These are phyloP conservation scores for Tephrocybe sp. DNA, from an alignment of 768 basidiomycete species.

Conservation along the genomic window DNA sequence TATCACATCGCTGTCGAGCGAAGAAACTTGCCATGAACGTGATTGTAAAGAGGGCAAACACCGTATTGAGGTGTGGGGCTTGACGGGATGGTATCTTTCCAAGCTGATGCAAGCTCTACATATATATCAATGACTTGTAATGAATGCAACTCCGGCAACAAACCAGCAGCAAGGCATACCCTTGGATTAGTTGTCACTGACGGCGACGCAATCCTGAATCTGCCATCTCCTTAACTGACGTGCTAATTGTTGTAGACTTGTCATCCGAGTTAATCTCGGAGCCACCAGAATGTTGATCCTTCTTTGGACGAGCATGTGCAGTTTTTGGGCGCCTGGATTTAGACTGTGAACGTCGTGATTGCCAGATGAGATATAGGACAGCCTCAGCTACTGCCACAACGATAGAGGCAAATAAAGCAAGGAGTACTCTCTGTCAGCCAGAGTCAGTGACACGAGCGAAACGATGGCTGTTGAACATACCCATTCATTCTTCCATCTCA, in stretches of 20 bases:
- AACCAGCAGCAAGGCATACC: neutral
- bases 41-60: slow-evolving; percentile 40
- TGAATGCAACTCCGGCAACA: neutral
- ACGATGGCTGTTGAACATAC: slow-evolving; percentile 41
- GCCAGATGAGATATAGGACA: slow-evolving; percentile 73
- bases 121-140: slow-evolving; percentile 38
- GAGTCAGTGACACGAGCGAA: slow-evolving; percentile 2
- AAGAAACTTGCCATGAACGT: slow-evolving; percentile 23
- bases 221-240: slow-evolving; percentile 13
- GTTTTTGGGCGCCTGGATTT: slow-evolving; percentile 17
- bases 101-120: slow-evolving; percentile 57
- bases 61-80: slow-evolving; percentile 74
- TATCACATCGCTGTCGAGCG: slow-evolving; percentile 26
- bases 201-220: slow-evolving; percentile 29
- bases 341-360: slow-evolving; percentile 41
- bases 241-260: slow-evolving; percentile 6
- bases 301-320: slow-evolving; percentile 32
- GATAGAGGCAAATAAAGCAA: slow-evolving; percentile 58
- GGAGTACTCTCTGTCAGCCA: slow-evolving; percentile 51
- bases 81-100: slow-evolving; percentile 82
- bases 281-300: slow-evolving; percentile 28
- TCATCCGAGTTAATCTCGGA: slow-evolving; percentile 3
- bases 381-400: slow-evolving; percentile 73
- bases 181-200: slow-evolving; percentile 16
- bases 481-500: slow-evolving; percentile 74